phyloP scores from a whole-genome alignment of 1,284 basidiomycete genomes.

The Trichosporon sp. region DNA sequence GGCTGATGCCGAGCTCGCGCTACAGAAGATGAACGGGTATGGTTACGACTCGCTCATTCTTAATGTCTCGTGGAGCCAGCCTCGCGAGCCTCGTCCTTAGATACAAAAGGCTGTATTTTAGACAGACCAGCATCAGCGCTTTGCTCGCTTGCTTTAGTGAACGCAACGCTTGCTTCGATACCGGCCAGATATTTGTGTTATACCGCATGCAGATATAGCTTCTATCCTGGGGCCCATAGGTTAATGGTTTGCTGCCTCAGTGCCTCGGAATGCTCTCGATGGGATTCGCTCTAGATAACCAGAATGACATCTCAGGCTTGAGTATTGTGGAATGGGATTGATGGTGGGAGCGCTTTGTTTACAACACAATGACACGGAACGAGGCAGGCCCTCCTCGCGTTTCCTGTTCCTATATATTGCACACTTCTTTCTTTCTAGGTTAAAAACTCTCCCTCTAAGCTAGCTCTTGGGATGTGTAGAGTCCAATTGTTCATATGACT shows the following conservation, averaged over 20 bases:
- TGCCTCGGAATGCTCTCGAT: neutral
- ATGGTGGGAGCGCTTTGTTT: neutral
- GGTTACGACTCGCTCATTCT: constrained; percentile 51
- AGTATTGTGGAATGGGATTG: no score
- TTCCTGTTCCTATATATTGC: no score
- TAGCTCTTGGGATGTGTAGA: neutral
- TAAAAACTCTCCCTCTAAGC: neutral
- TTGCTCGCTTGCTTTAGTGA: no score
- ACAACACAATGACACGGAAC: neutral
- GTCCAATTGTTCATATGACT: neutral
- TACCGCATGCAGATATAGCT: constrained; percentile 4
- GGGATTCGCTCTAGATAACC: neutral
- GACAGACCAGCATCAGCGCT: no score
- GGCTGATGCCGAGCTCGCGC: constrained; percentile 73
- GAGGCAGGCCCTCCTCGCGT: neutral
- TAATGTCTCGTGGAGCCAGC: constrained; percentile 38
- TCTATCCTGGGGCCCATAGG: neutral
- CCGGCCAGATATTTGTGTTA: neutral
- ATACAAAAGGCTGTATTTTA: neutral
- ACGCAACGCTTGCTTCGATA: neutral
- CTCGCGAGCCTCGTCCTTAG: constrained; percentile 14
- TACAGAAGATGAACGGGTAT: constrained; percentile 87
- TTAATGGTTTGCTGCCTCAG: no score
- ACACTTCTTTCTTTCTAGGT: neutral
- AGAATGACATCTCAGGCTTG: neutral